phyloP scores from a whole-genome alignment of 2,329 filamentous ascomycete genomes.

The Stylonectria norvegica region DNA sequence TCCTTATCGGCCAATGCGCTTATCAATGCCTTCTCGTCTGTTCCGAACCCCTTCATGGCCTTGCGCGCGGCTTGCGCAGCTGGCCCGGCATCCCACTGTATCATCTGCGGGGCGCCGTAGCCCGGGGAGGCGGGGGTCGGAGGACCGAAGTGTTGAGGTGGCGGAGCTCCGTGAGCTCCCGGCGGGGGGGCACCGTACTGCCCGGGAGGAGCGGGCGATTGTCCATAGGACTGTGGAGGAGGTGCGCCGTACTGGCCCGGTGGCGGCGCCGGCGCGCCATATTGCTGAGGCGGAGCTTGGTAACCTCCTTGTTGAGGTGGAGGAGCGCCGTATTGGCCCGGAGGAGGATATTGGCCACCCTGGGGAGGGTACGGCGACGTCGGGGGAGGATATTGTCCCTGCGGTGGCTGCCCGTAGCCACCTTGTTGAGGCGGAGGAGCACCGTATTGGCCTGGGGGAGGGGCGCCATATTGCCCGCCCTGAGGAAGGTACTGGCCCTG shows the following conservation, averaged over 20 bases:
- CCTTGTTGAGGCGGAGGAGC: conserved; percentile 25
- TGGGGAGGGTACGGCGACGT: conserved; percentile 10
- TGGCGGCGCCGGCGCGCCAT: conserved; percentile 31
- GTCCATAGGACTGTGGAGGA: conserved; percentile 27
- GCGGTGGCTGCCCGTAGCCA: conserved; percentile 1
- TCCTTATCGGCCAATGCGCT: conserved; percentile 67
- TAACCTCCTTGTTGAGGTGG: conserved; percentile 32
- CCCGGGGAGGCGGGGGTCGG: conserved; percentile 68
- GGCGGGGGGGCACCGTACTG: conserved; percentile 33
- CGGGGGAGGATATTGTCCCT: conserved; percentile 20
- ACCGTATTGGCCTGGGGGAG: conserved; percentile 28
- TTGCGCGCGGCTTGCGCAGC: conserved; percentile 70
- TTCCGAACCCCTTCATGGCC: conserved; percentile 93
- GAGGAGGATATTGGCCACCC: conserved; percentile 32
- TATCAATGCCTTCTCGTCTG: conserved; percentile 77
- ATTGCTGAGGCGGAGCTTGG: conserved; percentile 32
- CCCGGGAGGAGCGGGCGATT: conserved; percentile 23
- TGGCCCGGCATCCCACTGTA: conserved; percentile 63
- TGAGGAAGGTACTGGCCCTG: conserved; percentile 28
- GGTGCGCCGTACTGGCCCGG: conserved; percentile 41
- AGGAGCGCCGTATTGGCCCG: conserved; percentile 40
- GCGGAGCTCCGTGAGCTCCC: conserved; percentile 28
- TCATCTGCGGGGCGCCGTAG: conserved; percentile 69
- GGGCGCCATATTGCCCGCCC: conserved; percentile 27
- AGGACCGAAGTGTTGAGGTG: conserved; percentile 39